Conservation (phyloP, 768 basidiomycete species). For the Arthromyces matolae region DNA sequence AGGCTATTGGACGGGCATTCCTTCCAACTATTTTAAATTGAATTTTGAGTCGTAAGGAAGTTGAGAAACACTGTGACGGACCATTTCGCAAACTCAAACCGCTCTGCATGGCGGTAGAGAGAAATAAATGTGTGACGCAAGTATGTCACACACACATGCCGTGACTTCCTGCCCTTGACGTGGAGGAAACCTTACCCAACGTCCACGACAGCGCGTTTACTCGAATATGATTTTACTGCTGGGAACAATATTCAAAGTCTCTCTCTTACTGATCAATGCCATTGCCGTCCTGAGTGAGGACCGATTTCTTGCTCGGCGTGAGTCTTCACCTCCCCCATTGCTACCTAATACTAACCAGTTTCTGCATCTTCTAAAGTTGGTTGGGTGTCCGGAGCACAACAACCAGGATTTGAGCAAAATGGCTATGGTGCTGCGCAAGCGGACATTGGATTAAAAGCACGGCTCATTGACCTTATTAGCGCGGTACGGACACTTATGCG, state of each 20-base stretch:
- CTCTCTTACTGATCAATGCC: conserved; percentile 87
- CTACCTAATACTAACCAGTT: conserved; percentile 16
- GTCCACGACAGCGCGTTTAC: conserved; percentile 13
- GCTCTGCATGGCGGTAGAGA: conserved; percentile 14
- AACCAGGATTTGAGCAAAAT: conserved; percentile 61
- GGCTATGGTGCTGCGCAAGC: conserved; percentile 50
- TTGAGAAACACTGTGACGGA: conserved; percentile 20
- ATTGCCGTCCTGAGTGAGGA: conserved; percentile 96
- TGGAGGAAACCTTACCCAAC: no score
- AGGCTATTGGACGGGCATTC: conserved; percentile 2
- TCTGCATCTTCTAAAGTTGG: conserved; percentile 64
- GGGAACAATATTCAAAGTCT: conserved; percentile 79
- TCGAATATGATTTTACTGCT: conserved; percentile 46
- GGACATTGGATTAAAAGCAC: conserved; percentile 76
- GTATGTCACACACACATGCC: conserved; percentile 13
- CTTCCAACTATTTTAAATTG: conserved; percentile 16
- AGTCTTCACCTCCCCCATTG: conserved; percentile 26
- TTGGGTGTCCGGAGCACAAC: conserved; percentile 67
- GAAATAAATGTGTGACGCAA: conserved; percentile 9
- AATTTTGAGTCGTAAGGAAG: background rate
- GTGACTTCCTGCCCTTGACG: conserved; percentile 12
- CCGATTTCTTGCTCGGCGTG: conserved; percentile 89
- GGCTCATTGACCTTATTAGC: conserved; percentile 87
- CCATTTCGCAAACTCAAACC: conserved; percentile 21
- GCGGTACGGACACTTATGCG: conserved; percentile 97